Evolutionary conservation across 1,284 basidiomycete genomes (phyloP).

Genomic region (Golubevia sp.): DNA sequence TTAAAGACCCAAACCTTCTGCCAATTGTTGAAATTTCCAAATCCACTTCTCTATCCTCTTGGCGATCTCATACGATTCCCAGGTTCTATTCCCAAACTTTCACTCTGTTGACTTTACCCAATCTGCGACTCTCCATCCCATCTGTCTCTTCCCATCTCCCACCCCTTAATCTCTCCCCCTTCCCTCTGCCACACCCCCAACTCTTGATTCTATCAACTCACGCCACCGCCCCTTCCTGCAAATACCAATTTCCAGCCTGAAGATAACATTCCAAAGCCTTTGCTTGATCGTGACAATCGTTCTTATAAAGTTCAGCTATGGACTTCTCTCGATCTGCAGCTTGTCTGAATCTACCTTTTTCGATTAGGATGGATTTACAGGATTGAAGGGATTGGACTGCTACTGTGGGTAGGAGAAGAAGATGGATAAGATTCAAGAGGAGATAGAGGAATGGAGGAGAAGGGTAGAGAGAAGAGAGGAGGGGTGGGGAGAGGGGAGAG

Average conservation of each 20-base stretch:
- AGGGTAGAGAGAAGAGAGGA: not conserved
- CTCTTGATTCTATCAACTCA: no score
- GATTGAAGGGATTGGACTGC: constrained; percentile 86
- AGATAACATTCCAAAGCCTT: constrained; percentile 89
- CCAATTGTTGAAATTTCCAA: no score
- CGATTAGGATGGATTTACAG: constrained; percentile 81
- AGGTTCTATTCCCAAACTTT: no score
- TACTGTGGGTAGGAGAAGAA: constrained; percentile 67
- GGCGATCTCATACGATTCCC: no score
- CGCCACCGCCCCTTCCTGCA: constrained; percentile 94
- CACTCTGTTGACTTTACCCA: no score
- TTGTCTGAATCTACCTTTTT: constrained; percentile 89
- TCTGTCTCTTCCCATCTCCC: no score
- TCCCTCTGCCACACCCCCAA: not conserved
- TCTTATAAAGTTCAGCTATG: constrained; percentile 88
- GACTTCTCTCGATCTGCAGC: constrained; percentile 89
- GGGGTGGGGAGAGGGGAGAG: not conserved
- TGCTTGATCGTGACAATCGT: constrained; percentile 72
- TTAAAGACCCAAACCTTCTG: no score
- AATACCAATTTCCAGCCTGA: constrained; percentile 95
- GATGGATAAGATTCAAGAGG: not conserved
- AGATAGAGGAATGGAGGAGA: not conserved
- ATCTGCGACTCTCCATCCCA: no score
- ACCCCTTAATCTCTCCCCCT: no score
- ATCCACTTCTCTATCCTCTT: no score